Evolutionary conservation across 2,329 filamentous ascomycete genomes (phyloP).

Genomic region (Aspergillus glaucus): DNA sequence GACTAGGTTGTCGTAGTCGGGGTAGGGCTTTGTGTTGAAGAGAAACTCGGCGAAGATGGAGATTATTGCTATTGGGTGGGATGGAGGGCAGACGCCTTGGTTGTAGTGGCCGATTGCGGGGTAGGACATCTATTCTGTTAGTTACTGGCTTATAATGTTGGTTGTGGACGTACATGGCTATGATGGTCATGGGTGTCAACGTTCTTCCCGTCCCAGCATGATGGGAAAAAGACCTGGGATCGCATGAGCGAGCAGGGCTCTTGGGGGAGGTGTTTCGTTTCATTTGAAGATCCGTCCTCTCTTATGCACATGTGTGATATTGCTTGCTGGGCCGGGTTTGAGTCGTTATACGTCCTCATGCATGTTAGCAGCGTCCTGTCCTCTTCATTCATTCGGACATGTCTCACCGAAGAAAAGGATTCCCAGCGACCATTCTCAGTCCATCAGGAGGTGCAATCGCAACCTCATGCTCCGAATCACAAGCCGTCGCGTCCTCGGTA

Average conservation of each 20-base stretch:
- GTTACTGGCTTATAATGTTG: not conserved
- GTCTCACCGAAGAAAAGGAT: conserved; percentile 12
- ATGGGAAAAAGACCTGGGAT: conserved; percentile 32
- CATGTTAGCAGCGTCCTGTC: not conserved
- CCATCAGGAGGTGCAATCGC: conserved; percentile 17
- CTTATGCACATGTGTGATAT: conserved; percentile 54
- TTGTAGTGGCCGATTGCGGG: conserved; percentile 27
- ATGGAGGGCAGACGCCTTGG: conserved; percentile 25
- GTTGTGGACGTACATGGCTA: conserved; percentile 22
- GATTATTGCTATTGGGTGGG: conserved; percentile 50
- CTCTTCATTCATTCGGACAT: not conserved
- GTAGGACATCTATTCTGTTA: conserved; percentile 26
- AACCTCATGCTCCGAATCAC: conserved; percentile 1
- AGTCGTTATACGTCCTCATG: conserved; percentile 13
- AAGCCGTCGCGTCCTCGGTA: conserved; percentile 7
- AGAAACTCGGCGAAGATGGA: conserved; percentile 57
- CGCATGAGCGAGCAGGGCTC: conserved; percentile 23
- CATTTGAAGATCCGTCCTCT: conserved; percentile 36
- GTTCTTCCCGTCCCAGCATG: conserved; percentile 33
- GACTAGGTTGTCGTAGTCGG: conserved; percentile 39
- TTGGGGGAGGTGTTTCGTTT: conserved; percentile 60
- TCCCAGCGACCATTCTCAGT: conserved; percentile 17
- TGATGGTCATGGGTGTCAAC: conserved; percentile 27
- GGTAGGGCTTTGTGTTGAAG: conserved; percentile 49
- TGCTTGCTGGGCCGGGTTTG: conserved; percentile 35